Conservation (phyloP, 2,329 filamentous ascomycete species). For the Septoria petroselini region DNA sequence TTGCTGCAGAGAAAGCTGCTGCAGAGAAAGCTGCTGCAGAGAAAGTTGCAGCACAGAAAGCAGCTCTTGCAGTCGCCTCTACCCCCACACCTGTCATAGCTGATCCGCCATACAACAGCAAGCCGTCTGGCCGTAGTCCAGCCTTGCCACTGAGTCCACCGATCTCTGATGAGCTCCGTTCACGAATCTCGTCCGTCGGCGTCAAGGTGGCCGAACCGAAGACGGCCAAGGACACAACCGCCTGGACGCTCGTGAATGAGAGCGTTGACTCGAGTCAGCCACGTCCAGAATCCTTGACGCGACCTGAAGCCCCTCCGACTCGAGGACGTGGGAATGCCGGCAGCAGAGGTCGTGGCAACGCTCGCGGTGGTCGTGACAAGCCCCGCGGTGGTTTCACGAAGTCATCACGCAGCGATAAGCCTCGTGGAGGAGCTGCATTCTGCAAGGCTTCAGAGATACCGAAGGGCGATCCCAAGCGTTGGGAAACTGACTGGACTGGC, state of each 20-base stretch:
- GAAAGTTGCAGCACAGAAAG: neutral
- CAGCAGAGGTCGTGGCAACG: neutral
- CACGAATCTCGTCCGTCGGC: neutral
- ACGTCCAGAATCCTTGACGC: constrained; percentile 8
- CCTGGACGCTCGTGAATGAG: neutral
- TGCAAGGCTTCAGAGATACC: constrained; percentile 19
- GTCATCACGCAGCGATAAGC: neutral
- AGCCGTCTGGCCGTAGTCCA: neutral
- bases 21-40: too few species aligned
- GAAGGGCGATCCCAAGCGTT: constrained; percentile 23
- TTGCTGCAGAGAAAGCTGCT: too few species aligned
- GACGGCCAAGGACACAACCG: neutral
- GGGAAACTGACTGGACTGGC: constrained; percentile 20
- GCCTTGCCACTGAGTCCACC: neutral
- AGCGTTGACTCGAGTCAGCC: constrained; percentile 12
- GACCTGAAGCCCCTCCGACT: neutral
- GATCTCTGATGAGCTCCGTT: neutral
- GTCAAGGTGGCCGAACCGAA: neutral
- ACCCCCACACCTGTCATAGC: neutral
- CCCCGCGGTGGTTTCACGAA: neutral
- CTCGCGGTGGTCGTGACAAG: neutral
- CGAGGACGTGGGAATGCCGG: neutral
- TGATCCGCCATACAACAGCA: neutral
- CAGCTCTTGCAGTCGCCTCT: too few species aligned
- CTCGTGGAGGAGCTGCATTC: constrained; percentile 16